Base-by-base conservation (phyloP, 768 basidiomycete species). In the Lentinula sp. region DNA sequence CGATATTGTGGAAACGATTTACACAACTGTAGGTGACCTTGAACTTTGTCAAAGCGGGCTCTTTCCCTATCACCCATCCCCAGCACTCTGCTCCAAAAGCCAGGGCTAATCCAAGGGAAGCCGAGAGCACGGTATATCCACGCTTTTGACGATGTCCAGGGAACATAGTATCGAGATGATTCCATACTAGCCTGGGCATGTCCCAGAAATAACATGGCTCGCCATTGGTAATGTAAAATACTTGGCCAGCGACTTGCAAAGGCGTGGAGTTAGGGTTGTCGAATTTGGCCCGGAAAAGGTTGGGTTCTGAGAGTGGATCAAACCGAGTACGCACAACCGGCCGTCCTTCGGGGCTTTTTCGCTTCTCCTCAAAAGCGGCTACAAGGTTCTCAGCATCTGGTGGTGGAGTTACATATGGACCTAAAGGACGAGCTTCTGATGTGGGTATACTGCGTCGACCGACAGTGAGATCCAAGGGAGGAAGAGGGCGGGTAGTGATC, bases 161-260 rank as follows among this genome's bases (percentile, higher is more conserved):
- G 68, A 86, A 86, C 54, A 81, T 76, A 52, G 78, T 76, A 69
- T 85, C 85, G 59, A 91, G 80, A 20, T 81, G 78, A 33, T 80
- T 74, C 93, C 93, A 98, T n/a, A 97, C 74, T 2, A 82, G 73
- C 6, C 93, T 83, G 35, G 87, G 80, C 68, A 96, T 87, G 75
- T 97, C 95, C 96, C 96, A 99, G 78, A 98, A 98, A 73, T 93
- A 92, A 60, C 87, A 81, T 2, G 95, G 96, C 70, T 98, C 95
- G 63, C 95, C 94, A 69, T 98, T 98, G 60, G 95, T 95, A 74
- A 99, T 91, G 81, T 94, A 96, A 78, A 95, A 99, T 3, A 76
- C 91, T 71, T 98, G 91, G 0, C 96, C 96, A 4, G 93, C 95
- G 57, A 98, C 91, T 65, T 87, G 82, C 8, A 94, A 79, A 7